Base-by-base conservation (phyloP, 208 protist species). In the Acanthamoeba sp. region DNA sequence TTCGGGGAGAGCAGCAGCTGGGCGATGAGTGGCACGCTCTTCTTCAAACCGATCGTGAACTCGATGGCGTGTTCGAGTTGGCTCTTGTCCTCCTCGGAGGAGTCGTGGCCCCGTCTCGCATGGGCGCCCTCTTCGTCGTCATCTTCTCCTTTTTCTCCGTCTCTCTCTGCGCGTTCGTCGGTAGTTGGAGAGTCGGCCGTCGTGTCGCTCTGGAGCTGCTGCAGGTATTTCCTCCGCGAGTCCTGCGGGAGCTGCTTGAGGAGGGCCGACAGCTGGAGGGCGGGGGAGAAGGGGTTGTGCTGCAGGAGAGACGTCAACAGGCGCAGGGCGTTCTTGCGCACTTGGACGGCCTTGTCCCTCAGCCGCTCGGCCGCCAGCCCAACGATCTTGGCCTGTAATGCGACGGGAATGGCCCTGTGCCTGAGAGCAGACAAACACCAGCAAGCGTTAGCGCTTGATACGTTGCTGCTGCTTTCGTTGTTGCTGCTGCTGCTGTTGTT, bases 301-400 rank as follows among this genome's bases (percentile, higher is more conserved):
- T 59, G 18, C 27, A 97, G 36, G 0, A 97, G 12, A 14, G 29
- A 36, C 0, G 24, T 52, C 12, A 97, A 22, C 12, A 97, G 76
- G 1, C 95, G 36, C 0, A 97, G 48, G 0, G 97, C 96, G 48
- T 57, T 93, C 32, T 95, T 97, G 76, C 97, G 89, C 3, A 97
- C 96, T 34, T 87, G 59, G 14, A 92, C 50, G 7, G 59, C 93
- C 22, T 95, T 96, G 42, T 97, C 97, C 0, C 52, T 66, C 12
- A 97, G 22, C 10, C 97, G 24, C 45, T 88, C 80, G 34, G 57
- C 62, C 10, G 94, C 69, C 16, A 62, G 24, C 9, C 91, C 27
- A 5, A 93, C 40, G 16, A 92, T 9, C 3, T 4, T 29, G 14
- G 78, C 40, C 22, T 82, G 48, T 4, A 38, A 42, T 24, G 18